Percentiles rank a stretch among this genome's conserved stretches.
Conservation (phyloP, 2,329 filamentous ascomycete genomes). For the Simplicillium aogashimaense region DNA sequence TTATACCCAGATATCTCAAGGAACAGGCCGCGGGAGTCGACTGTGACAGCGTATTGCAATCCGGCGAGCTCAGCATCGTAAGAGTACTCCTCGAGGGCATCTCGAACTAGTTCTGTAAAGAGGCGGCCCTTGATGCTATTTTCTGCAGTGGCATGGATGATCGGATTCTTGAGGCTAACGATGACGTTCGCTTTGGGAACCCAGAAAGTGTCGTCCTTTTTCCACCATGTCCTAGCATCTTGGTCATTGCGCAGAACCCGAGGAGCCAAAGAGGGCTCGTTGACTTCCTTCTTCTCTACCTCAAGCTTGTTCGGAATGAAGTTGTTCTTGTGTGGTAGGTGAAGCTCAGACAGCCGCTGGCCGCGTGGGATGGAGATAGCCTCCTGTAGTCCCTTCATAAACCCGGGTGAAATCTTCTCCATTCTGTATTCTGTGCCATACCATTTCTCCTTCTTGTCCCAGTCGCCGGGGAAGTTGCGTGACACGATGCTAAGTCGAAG, state of each 20-base stretch:
- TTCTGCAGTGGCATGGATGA: conserved; percentile 70
- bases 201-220: conserved; percentile 98
- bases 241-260: conserved; percentile 79
- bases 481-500: conserved; percentile 78
- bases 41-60: conserved; percentile 68
- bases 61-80: conserved; percentile 95
- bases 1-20: conserved; percentile 85
- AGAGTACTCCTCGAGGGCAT: conserved; percentile 84
- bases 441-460: conserved; percentile 90
- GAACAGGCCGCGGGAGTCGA: conserved; percentile 64
- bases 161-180: conserved; percentile 68
- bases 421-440: conserved; percentile 91
- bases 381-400: conserved; percentile 59
- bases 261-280: conserved; percentile 62
- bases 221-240: conserved; percentile 80
- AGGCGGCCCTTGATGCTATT: conserved; percentile 69
- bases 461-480: conserved; percentile 72
- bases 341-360: conserved; percentile 59
- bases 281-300: conserved; percentile 88
- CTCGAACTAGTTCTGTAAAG: conserved; percentile 77
- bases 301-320: conserved; percentile 91
- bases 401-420: conserved; percentile 67
- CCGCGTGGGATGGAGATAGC: conserved; percentile 49
- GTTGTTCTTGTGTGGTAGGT: conserved; percentile 86
- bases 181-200: conserved; percentile 88